A percentile compares a stretch with the other conserved stretches of the same genome.
Evolutionary conservation across 192 early-diverging fungal genomes (phyloP).

Genomic region (Coemansia sp.): DNA sequence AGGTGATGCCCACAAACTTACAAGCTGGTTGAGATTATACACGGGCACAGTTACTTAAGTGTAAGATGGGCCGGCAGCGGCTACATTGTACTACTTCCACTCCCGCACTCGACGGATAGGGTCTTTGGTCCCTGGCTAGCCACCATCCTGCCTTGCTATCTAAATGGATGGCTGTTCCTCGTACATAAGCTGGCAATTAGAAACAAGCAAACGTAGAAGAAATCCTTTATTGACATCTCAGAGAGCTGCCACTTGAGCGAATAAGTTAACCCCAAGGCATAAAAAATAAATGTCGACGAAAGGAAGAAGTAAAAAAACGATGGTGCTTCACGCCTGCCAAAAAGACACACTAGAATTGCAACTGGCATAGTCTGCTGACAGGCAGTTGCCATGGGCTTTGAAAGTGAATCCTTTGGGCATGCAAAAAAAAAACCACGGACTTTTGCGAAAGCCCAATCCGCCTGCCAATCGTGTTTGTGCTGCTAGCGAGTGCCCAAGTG

Average conservation of each 20-base stretch:
- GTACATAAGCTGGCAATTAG: background rate
- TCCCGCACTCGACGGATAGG: background rate
- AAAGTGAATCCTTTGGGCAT: background rate
- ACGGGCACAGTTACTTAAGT: no score
- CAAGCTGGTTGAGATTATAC: background rate
- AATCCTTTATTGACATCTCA: constrained; percentile 3
- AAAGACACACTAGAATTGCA: background rate
- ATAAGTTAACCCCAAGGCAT: background rate
- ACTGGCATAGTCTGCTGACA: background rate
- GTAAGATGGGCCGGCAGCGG: no score
- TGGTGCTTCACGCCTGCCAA: background rate
- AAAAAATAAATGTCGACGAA: background rate
- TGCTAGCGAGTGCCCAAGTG: no score
- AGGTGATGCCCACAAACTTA: background rate
- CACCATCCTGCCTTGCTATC: background rate
- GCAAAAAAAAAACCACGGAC: background rate
- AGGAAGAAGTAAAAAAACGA: background rate
- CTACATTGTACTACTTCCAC: background rate
- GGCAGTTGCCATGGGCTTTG: background rate
- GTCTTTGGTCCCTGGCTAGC: background rate
- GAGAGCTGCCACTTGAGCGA: background rate
- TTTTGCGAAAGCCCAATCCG: no score
- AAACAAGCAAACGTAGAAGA: background rate
- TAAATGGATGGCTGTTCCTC: background rate
- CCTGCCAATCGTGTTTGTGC: no score